Conservation (phyloP, 495 filamentous ascomycete genomes). For the Penicillium desertorum region DNA sequence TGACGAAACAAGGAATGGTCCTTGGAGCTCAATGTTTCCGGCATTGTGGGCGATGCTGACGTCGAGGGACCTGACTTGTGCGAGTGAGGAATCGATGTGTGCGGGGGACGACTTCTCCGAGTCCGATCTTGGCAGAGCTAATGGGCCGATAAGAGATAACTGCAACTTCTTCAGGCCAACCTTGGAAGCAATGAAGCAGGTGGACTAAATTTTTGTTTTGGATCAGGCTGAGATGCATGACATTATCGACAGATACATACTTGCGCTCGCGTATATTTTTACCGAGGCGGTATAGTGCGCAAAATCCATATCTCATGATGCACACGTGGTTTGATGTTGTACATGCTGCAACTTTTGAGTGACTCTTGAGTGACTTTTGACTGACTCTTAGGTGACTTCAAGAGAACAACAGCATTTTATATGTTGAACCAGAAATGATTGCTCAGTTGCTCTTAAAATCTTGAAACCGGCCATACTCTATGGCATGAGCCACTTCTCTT, state of each 20-base stretch:
- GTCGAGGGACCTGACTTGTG: constrained; percentile 34
- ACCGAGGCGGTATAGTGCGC: background rate
- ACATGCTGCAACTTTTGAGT: background rate
- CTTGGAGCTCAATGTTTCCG: constrained; percentile 82
- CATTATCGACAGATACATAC: background rate
- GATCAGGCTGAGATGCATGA: background rate
- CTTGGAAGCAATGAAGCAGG: background rate
- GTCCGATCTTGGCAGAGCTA: constrained; percentile 34
- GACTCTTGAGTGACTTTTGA: background rate
- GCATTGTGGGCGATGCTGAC: constrained; percentile 56
- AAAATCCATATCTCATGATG: background rate
- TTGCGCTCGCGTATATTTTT: background rate
- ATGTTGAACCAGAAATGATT: background rate
- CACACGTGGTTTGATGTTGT: background rate
- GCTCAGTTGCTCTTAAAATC: background rate
- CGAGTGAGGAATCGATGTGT: constrained; percentile 43
- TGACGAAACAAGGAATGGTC: constrained; percentile 90
- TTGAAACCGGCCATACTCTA: background rate
- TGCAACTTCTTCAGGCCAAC: background rate
- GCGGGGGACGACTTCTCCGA: constrained; percentile 42
- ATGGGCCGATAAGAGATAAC: constrained; percentile 33
- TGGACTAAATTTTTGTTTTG: background rate
- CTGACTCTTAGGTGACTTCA: background rate
- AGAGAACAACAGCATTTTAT: background rate
- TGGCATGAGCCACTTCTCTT: background rate